These are phyloP conservation scores for Colletotrichum lini DNA, from an alignment of 2,329 filamentous ascomycete genomes.

Conservation along the genomic window DNA sequence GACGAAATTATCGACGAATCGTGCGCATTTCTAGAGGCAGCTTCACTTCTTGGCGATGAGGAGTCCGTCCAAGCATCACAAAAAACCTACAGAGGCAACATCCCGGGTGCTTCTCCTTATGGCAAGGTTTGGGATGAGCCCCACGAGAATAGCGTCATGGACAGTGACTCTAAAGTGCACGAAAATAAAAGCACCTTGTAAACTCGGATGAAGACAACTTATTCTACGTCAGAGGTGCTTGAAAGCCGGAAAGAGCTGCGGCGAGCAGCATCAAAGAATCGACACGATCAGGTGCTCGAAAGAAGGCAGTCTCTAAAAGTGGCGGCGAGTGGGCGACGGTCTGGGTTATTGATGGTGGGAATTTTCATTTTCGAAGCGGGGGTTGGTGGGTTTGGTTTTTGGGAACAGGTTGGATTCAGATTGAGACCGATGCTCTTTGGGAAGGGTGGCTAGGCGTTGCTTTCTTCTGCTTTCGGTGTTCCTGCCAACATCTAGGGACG, in stretches of 20 bases:
- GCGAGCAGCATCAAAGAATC: too few relatives aligned
- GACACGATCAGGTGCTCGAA: not conserved
- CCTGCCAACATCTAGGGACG: too few relatives aligned
- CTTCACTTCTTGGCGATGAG: not conserved
- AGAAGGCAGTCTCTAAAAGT: not conserved
- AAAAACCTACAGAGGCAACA: not conserved
- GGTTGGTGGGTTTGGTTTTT: not conserved
- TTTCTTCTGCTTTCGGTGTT: not conserved
- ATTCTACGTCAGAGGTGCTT: not conserved
- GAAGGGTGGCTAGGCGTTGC: not conserved
- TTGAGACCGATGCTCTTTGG: not conserved
- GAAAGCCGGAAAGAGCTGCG: too few relatives aligned
- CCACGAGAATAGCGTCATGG: not conserved
- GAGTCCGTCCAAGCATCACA: not conserved
- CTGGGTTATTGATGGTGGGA: not conserved
- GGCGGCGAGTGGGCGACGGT: not conserved
- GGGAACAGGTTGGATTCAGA: not conserved
- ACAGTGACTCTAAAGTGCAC: not conserved
- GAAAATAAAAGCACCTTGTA: not conserved
- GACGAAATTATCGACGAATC: constrained; percentile 5
- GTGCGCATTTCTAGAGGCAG: not conserved
- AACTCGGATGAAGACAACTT: not conserved
- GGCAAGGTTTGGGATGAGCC: not conserved
- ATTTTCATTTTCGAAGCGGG: not conserved
- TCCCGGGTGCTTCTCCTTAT: not conserved